A percentile compares a stretch with the other conserved stretches of the same genome.
phyloP scores from a whole-genome alignment of 768 basidiomycete species.

The Crucibulum laeve region DNA sequence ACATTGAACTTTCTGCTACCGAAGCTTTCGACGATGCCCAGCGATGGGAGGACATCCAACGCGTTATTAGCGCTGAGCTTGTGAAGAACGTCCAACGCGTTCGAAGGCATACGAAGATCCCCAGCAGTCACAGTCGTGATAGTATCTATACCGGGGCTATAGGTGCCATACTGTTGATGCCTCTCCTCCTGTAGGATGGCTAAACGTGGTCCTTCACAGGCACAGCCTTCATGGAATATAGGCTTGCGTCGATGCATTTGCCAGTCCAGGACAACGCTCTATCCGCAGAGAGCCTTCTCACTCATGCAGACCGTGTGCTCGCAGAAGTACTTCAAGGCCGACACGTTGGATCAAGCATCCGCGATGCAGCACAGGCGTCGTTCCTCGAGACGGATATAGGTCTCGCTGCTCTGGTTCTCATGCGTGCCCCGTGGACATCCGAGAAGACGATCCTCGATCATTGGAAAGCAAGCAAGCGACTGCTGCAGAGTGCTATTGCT shows the following conservation, averaged over 20 bases:
- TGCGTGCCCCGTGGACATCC: conserved; percentile 14
- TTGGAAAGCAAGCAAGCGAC: conserved; percentile 15
- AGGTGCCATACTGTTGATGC: too few species aligned
- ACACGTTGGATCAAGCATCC: not conserved
- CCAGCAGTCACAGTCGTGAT: conserved; percentile 11
- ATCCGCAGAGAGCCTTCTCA: conserved; percentile 5
- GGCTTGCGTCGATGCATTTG: conserved; percentile 3
- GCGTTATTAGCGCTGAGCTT: conserved; percentile 7
- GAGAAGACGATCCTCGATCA: conserved; percentile 15
- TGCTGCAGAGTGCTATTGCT: conserved; percentile 14
- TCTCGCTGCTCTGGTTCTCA: conserved; percentile 29
- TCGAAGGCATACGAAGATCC: conserved; percentile 11
- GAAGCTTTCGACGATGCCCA: not conserved
- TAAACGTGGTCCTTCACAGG: conserved; percentile 7
- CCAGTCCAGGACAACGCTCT: conserved; percentile 4
- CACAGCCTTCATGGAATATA: conserved; percentile 11
- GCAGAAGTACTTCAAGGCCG: not conserved
- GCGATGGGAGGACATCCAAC: conserved; percentile 12
- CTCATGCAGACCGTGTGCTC: conserved; percentile 6
- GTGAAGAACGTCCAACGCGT: conserved; percentile 16
- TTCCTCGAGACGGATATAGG: conserved; percentile 40
- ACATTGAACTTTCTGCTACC: conserved; percentile 3
- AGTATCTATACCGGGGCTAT: conserved; percentile 21
- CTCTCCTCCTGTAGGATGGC: too few species aligned
- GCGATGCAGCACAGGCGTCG: conserved; percentile 15